Evolutionary conservation across 768 basidiomycete species (phyloP), one percentile per base, ranked within the genome.

Genomic region (Russula compacta): DNA sequence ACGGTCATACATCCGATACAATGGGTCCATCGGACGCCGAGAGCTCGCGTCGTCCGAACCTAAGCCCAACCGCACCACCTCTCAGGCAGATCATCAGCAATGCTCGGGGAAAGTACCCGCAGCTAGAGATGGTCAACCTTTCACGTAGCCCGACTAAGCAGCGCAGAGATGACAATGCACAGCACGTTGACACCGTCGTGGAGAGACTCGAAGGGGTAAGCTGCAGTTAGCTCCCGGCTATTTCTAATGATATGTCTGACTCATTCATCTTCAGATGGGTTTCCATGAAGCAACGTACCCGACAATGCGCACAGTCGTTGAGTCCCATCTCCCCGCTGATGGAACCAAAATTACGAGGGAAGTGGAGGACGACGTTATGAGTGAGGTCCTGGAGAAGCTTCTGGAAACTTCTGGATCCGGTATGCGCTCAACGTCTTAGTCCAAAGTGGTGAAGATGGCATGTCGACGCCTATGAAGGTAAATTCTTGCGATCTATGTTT

Each of bases 341-440:
- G 60, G 78, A 78, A 11, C 59, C 61, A n/a, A 74, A 73, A 60
- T 79, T 10, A 75, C 73, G 29, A 83, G 81, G 65, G 85, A 85
- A 10, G 71, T 71, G 1, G 86, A 87, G 69, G 85, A 86, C 65
- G 79, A 85, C 57, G 79, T 87, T 55, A 82, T 86, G 36, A 85
- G 83, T 12, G 81, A 75, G 6, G 64, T 87, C 64, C 70, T 87
- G 36, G 85, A 87, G 65, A 81, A 81, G 46, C 73, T 87, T 53
- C 71, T 86, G 48, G 74, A 81, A 4, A 6, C 21, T 14, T 58
- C 65, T 50, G 59, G 48, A 6, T 64, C 65, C 9, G 38, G 52
- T 19, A 1, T 24, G 51, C 61, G 29, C 14, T 33, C 57, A 6
- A 39, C 53, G 40, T 14, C n/a, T 55, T 47, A 44, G 52, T 29